Evolutionary conservation across 805 yeast species (phyloP).

Genomic region (Candida golubevii): DNA sequence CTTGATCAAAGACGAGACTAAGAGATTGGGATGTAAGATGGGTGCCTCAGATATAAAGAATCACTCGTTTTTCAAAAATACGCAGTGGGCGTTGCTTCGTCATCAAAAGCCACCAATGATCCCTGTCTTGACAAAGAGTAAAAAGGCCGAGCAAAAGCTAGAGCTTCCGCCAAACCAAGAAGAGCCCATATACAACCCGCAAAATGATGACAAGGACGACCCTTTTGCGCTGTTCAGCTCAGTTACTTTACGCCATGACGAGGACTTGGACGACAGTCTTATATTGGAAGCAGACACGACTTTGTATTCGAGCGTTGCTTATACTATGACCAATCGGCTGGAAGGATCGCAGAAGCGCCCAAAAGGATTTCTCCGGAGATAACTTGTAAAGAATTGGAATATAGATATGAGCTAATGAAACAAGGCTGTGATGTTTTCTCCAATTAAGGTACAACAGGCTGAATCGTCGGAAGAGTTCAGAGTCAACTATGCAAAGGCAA

Average conservation of each 20-base stretch:
- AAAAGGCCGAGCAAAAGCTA: conserved; percentile 14
- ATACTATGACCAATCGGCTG: conserved; percentile 41
- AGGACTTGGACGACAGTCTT: conserved; percentile 32
- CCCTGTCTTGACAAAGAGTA: conserved; percentile 58
- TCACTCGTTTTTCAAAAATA: conserved; percentile 85
- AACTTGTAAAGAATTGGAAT: background rate
- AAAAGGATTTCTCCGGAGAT: conserved; percentile 31
- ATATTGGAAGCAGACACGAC: conserved; percentile 43
- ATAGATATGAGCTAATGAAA: background rate
- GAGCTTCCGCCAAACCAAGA: conserved; percentile 32
- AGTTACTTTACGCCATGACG: conserved; percentile 75
- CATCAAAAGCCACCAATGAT: conserved; percentile 95
- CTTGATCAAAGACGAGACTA: conserved; percentile 81
- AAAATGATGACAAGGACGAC: conserved; percentile 42
- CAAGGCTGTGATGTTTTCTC: background rate
- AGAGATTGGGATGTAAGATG: conserved; percentile 82
- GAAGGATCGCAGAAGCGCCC: conserved; percentile 19
- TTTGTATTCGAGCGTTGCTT: conserved; percentile 52
- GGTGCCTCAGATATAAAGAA: conserved; percentile 95
- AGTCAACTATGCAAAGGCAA: too few species aligned
- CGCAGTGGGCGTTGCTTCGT: conserved; percentile 93
- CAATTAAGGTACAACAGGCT: too few species aligned
- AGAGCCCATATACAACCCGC: conserved; percentile 4
- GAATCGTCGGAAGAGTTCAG: too few species aligned
- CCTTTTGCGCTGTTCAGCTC: conserved; percentile 86